Evolutionary conservation across 257 asterid species (phyloP), one percentile per base, ranked within the genome.

Genomic region (Capsicum baccatum): DNA sequence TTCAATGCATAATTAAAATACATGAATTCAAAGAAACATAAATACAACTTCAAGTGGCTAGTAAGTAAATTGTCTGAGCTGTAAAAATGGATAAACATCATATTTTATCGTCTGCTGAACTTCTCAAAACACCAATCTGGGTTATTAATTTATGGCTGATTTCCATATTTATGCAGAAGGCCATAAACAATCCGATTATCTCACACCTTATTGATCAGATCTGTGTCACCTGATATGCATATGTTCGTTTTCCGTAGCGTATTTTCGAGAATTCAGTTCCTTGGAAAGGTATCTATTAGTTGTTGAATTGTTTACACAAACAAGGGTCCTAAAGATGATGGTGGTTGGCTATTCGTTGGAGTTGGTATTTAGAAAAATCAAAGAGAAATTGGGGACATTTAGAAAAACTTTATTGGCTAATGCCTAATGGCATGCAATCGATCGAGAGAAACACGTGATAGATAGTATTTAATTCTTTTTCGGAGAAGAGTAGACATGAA

Each of bases 61-160:
- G 9, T 8, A 78, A 54, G 64, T 62, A 78, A 66, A 33, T 3
- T 52, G 81, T 76, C 64, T 21, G 81, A 26, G 63, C 48, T 76
- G 60, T 54, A 76, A 76, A 76, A 52, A 54, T 52, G 64, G 64
- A 76, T 52, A 76, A 76, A 78, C 47, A 54, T 26, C 48, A 78
- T 78, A 54, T 26, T 21, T 52, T 78, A 76, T 68, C 52, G 0
- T 54, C 19, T 54, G 62, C 82, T 78, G 9, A 54, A 78, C 82
- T 54, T 78, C 82, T 33, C 50, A 78, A 78, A 26, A 48, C 63
- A 78, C 15, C 64, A 54, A 15, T 14, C 64, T 33, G 33, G 48
- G 48, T 33, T 54, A 54, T 26, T 54, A 54, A 78, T 74, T 50
- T n/a, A 26, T 54, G 54, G 82, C 82, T 54, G 82, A 33, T 78